Evolutionary conservation across 1,284 basidiomycete genomes (phyloP), one percentile per base, ranked within the genome.

Genomic region (Heliocybe sulcata): DNA sequence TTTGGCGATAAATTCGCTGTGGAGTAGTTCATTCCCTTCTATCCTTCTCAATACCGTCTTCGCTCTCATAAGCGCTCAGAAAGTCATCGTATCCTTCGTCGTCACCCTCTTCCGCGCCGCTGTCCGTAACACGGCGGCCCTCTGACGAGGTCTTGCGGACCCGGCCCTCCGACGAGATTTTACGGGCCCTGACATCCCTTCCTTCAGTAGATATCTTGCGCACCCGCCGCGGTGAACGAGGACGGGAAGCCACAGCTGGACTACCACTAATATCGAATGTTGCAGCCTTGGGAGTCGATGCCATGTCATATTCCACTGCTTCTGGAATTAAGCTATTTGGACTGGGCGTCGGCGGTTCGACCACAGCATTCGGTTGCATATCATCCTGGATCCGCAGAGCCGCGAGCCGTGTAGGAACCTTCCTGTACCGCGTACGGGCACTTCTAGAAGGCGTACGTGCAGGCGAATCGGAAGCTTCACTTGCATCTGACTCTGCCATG

Each of bases 11-110:
- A 12, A 31, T 6, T 31, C 12, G 29, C 4, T 4, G 12, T 31
- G 29, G n/a, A 31, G 4, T 31, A 31, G 29, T 31, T 31, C 29
- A 31, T 35, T 45, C 16, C 42, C 42, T 45, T 6, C 16, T 45
- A 19, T 20, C 33, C 12, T 33, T 35, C 29, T 16, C 6, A 14
- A 23, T 8, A 35, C 62, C 63, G 35, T 69, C 70, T 57, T 89
- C 87, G 63, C 87, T 89, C 68, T 89, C 87, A 62, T 90, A 90
- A 23, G 86, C 86, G 64, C 84, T 87, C 59, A 90, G 65, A 55
- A 90, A 64, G 27, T 89, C 87, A 58, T 85, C 85, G 56, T 89
- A 90, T 4, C 84, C 86, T 64, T 89, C 87, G 59, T 89, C 87
- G 58, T 89, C 86, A 2, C 87, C 87, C 55, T 88, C 85, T 53